Evolutionary conservation across 805 yeast species (phyloP).

Genomic region (Kregervanrija pseudodelftensis): DNA sequence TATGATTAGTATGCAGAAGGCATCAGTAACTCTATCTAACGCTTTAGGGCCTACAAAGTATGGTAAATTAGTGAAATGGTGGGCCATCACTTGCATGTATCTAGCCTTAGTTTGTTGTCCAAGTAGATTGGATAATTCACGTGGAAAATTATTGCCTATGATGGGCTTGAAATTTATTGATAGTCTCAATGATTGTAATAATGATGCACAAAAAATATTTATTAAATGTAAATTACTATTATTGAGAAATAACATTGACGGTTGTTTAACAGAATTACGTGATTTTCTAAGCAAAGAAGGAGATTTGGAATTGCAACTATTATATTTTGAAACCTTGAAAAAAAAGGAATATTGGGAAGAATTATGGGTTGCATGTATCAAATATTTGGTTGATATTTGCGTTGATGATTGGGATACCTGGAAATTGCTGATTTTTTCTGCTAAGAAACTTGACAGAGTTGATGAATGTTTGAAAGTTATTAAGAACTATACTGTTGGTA

Average conservation of each 20-base stretch:
- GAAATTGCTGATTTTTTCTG: constrained; percentile 46
- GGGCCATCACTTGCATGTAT: constrained; percentile 53
- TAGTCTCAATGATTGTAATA: constrained; percentile 36
- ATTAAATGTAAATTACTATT: constrained; percentile 48
- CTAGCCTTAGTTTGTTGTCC: constrained; percentile 30
- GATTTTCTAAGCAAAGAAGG: constrained; percentile 30
- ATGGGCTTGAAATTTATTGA: constrained; percentile 55
- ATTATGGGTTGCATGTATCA: constrained; percentile 33
- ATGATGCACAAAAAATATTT: constrained; percentile 58
- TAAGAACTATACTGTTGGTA: constrained; percentile 29
- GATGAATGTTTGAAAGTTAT: constrained; percentile 30
- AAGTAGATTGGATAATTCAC: constrained; percentile 34
- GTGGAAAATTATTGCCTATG: constrained; percentile 45
- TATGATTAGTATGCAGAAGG: constrained; percentile 45
- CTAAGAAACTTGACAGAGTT: constrained; percentile 27
- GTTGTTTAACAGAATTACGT: constrained; percentile 26
- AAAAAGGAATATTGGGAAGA: constrained; percentile 34
- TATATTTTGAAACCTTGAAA: constrained; percentile 42
- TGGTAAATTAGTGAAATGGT: constrained; percentile 33
- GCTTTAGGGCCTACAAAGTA: constrained; percentile 15
- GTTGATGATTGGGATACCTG: constrained; percentile 78
- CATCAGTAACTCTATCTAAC: constrained; percentile 38
- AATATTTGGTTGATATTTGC: constrained; percentile 37
- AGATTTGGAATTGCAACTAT: constrained; percentile 59
- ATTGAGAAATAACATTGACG: constrained; percentile 27